Evolutionary conservation across 352 stramenopile species (phyloP).

Genomic region (Nothophytophthora sp.): DNA sequence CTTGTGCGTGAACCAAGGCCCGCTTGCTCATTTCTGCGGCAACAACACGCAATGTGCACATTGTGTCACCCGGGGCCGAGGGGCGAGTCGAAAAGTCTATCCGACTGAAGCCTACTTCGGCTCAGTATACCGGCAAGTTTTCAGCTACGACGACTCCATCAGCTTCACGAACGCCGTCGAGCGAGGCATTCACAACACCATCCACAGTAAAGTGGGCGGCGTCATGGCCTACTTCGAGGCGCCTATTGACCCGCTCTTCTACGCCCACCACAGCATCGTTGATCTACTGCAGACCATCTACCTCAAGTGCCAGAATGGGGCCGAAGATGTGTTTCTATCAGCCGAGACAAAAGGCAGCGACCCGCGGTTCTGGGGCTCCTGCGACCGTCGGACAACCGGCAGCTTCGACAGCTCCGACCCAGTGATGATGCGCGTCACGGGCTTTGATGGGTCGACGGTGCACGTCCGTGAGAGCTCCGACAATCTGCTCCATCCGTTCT

Average conservation of each 20-base stretch:
- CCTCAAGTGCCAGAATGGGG: constrained; percentile 31
- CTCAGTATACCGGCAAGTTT: constrained; percentile 32
- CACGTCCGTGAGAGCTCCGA: constrained; percentile 17
- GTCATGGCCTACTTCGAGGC: constrained; percentile 31
- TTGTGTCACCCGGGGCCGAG: constrained; percentile 20
- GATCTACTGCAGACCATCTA: constrained; percentile 38
- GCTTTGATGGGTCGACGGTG: constrained; percentile 3
- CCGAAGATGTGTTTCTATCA: neutral
- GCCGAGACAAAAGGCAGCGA: neutral
- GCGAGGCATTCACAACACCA: constrained; percentile 34
- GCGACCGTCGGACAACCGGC: neutral
- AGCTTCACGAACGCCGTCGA: constrained; percentile 17
- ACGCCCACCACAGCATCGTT: constrained; percentile 28
- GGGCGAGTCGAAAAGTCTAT: constrained; percentile 6
- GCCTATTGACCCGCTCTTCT: constrained; percentile 41
- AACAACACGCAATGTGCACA: constrained; percentile 16
- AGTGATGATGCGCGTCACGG: neutral
- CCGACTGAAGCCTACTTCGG: constrained; percentile 24
- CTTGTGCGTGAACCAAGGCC: constrained; percentile 24
- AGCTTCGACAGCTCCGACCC: neutral
- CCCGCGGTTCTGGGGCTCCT: neutral
- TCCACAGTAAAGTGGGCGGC: constrained; percentile 12
- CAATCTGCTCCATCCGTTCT: constrained; percentile 34
- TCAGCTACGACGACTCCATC: constrained; percentile 15
- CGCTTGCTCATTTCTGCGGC: constrained; percentile 40